phyloP scores from a whole-genome alignment of 1,284 basidiomycete species.

The Volvariella volvacea region DNA sequence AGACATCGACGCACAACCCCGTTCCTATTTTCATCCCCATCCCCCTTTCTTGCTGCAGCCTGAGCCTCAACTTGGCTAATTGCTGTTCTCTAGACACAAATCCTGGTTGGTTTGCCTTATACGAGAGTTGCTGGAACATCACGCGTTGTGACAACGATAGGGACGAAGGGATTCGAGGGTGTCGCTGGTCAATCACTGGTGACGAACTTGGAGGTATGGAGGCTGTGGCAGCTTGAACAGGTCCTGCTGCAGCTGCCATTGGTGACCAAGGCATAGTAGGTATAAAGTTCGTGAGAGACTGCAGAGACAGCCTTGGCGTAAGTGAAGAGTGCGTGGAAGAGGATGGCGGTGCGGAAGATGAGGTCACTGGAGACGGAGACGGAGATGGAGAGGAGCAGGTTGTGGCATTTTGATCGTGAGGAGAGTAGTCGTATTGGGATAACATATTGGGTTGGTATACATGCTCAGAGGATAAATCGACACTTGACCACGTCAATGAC shows the following conservation, averaged over 20 bases:
- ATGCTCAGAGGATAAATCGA: conserved; percentile 19
- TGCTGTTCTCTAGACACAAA: conserved; percentile 60
- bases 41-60: conserved; percentile 36
- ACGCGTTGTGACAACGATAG: too few relatives aligned
- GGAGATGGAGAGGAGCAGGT: neutral
- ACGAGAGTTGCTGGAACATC: too few relatives aligned
- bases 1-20: conserved; percentile 11
- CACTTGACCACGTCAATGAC: too few relatives aligned
- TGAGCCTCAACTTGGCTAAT: conserved; percentile 48
- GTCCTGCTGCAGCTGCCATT: too few relatives aligned
- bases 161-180: too few relatives aligned
- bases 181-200: too few relatives aligned
- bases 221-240: too few relatives aligned
- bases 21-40: too few relatives aligned
- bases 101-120: conserved; percentile 13
- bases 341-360: neutral
- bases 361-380: conserved; percentile 1
- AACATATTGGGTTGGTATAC: conserved; percentile 3
- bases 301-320: conserved; percentile 6
- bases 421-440: conserved; percentile 2
- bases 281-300: conserved; percentile 6
- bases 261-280: conserved; percentile 3
- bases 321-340: neutral
- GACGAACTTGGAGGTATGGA: too few relatives aligned
- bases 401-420: neutral